Evolutionary conservation across 805 yeast species (phyloP), one percentile per base, ranked within the genome.

Genomic region (Suhomyces canberraensis): DNA sequence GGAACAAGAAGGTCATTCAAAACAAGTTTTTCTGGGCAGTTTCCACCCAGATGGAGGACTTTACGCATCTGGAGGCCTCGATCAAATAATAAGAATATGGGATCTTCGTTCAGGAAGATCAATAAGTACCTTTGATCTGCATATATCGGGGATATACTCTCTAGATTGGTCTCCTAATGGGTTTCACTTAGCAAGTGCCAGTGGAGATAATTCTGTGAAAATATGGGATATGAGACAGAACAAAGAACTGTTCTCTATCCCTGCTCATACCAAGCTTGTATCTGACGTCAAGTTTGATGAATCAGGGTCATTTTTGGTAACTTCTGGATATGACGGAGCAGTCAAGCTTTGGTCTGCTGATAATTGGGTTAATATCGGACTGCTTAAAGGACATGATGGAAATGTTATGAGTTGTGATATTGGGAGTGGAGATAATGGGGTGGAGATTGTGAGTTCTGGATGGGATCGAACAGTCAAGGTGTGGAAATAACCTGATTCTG

Each of bases 1-100:
- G 27, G 66, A 76, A 40, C 98, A 91, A 56, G 95, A 87, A 52
- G 96, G 97, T 0, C 97, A 91, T 53, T 64, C 84, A 1, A 81
- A 78, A 48, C 93, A 79, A 39, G 80, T 89, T 0, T 78, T 75
- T 41, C 51, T 79, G 0, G 56, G 84, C 3, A 61, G 75, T 1
- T 73, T 83, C 43, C 95, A 89, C 41, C 71, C 73, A 0, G 95
- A 87, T 50, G 97, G 98, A 1, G 68, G 91, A 2, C 57, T 91
- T 4, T 49, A 84, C 6, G 81, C 84, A 0, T 76, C 87, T 9
- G 93, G 82, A 3, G 96, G 96, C 0, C 61, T 81, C 4, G 97
- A 91, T 58, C 84, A 81, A 0, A 60, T 78, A 14, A 80, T 79
- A 0, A 65, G 82, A 29, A 54, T 90, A 2, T 91, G 97, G 97